Conservation (phyloP, 78 protist species). For the slime mould (Dictyostelium discoideum) region dicty_2.7 NC_007088.5:4606501-4607000, state of each 20-base stretch:
- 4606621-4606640: not conserved
- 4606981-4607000: conserved; percentile 1
- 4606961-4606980: conserved; percentile 37
- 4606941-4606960: conserved; percentile 42
- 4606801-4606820: conserved; percentile 7
- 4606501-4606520: conserved; percentile 13
- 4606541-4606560: not conserved
- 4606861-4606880: conserved; percentile 53
- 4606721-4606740: conserved; percentile 26
- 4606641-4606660: conserved; percentile 1
- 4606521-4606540: not conserved
- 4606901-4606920: conserved; percentile 67
- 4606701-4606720: not conserved
- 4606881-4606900: conserved; percentile 41
- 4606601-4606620: too few relatives aligned
- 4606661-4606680: conserved; percentile 14
- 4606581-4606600: not conserved
- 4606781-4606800: not conserved
- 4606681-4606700: conserved; percentile 8
- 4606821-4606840: conserved; percentile 45
- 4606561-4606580: not conserved
- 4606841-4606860: conserved; percentile 61
- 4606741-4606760: not conserved
- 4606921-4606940: conserved; percentile 19
- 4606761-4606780: too few relatives aligned